Percentiles rank a stretch among this genome's conserved stretches.
phyloP scores from a whole-genome alignment of 768 basidiomycete genomes.

The Hericium rajendrae region DNA sequence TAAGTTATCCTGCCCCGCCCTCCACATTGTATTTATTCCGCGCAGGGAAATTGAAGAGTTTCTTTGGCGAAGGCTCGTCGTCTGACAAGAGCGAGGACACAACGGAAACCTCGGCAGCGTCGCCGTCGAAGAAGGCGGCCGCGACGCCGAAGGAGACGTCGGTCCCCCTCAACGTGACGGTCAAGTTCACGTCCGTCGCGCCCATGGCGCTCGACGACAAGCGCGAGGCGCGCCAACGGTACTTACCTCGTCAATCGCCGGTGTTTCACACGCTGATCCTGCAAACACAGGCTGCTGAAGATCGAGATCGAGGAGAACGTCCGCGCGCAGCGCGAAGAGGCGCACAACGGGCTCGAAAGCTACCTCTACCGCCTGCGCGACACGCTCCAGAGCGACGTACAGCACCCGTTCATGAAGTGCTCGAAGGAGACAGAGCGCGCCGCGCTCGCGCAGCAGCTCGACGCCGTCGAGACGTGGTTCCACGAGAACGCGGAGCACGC shows the following conservation, averaged over 20 bases:
- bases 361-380: slow-evolving; percentile 91
- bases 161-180: slow-evolving; percentile 55
- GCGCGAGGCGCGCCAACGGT: slow-evolving; percentile 64
- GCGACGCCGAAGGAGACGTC: slow-evolving; percentile 43
- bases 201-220: slow-evolving; percentile 78
- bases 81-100: slow-evolving; percentile 20
- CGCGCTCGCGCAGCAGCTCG: slow-evolving; percentile 53
- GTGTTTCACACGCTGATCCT: not conserved
- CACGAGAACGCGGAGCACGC: slow-evolving; percentile 78
- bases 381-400: slow-evolving; percentile 55
- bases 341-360: slow-evolving; percentile 81
- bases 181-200: slow-evolving; percentile 53
- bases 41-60: slow-evolving; percentile 74
- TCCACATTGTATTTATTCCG: slow-evolving; percentile 3
- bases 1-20: slow-evolving; percentile 21
- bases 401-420: slow-evolving; percentile 77
- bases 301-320: slow-evolving; percentile 70
- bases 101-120: slow-evolving; percentile 29
- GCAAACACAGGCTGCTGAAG: slow-evolving; percentile 52
- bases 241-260: too few species aligned
- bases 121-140: slow-evolving; percentile 18
- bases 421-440: slow-evolving; percentile 66
- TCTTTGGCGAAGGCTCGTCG: slow-evolving; percentile 60
- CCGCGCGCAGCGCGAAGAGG: slow-evolving; percentile 78
- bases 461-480: slow-evolving; percentile 77